Conservation (phyloP, 2,329 filamentous ascomycete species). For the Metarhizium album region DNA sequence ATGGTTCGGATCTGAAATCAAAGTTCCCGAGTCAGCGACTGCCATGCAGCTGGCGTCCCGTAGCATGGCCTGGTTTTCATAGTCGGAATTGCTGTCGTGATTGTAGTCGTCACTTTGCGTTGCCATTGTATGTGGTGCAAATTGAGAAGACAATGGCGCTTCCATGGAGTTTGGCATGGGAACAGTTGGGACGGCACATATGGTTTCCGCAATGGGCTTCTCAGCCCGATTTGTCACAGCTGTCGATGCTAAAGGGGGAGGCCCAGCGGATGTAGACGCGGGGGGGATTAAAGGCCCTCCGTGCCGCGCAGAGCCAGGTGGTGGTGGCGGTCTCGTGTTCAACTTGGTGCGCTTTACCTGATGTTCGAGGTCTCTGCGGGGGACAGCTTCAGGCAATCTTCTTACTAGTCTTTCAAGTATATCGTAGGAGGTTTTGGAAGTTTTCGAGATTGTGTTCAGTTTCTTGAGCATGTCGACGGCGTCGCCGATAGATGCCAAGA, state of each 20-base stretch:
- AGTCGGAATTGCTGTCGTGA: background rate
- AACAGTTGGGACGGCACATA: background rate
- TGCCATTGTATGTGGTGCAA: background rate
- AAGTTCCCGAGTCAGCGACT: background rate
- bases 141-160: background rate
- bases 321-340: background rate
- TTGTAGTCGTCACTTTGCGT: background rate
- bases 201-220: background rate
- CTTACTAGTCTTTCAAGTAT: conserved; percentile 20
- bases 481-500: conserved; percentile 25
- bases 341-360: conserved; percentile 6
- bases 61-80: background rate
- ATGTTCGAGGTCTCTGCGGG: background rate
- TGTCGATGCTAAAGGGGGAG: background rate
- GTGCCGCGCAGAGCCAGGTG: background rate
- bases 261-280: background rate
- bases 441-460: conserved; percentile 20
- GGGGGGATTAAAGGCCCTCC: background rate
- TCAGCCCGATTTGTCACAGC: background rate
- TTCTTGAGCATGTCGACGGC: conserved; percentile 22
- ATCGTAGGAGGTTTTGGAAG: conserved; percentile 24
- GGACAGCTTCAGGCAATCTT: conserved; percentile 14
- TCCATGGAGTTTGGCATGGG: background rate
- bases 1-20: background rate
- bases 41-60: conserved; percentile 1